Conservation (phyloP, 192 early-diverging fungal genomes). For the Rhizophagus sp. region DNA sequence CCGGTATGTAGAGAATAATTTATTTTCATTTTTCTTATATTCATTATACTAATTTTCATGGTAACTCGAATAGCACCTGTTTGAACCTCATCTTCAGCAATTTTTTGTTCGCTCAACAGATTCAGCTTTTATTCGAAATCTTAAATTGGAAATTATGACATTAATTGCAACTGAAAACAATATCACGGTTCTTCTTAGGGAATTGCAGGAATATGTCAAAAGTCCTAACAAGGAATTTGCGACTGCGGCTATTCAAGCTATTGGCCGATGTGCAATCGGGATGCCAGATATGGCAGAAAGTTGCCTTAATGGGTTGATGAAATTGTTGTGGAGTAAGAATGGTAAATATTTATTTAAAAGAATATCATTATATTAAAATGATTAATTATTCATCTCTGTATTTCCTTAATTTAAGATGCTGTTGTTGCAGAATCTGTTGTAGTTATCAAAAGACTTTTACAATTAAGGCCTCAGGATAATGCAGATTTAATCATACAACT, state of each 20-base stretch:
- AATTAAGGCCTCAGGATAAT: conserved; percentile 51
- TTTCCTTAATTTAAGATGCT: conserved; percentile 48
- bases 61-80: conserved; percentile 49
- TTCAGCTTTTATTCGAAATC: conserved; percentile 70
- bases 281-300: conserved; percentile 59
- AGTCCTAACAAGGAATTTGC: conserved; percentile 68
- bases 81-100: conserved; percentile 69
- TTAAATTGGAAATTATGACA: conserved; percentile 86
- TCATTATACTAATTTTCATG: background rate
- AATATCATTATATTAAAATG: background rate
- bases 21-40: background rate
- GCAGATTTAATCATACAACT: conserved; percentile 55
- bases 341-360: conserved; percentile 34
- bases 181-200: conserved; percentile 66
- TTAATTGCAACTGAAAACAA: conserved; percentile 68
- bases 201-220: conserved; percentile 75
- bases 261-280: conserved; percentile 57
- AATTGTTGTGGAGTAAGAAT: conserved; percentile 58
- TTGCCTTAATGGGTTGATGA: conserved; percentile 57
- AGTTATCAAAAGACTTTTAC: conserved; percentile 71
- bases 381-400: no score
- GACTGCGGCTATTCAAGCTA: conserved; percentile 62
- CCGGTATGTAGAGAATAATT: conserved; percentile 46
- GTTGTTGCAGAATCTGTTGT: conserved; percentile 77
- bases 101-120: conserved; percentile 85